Base-by-base conservation (phyloP, 768 basidiomycete genomes). In the Boletales sp. region DNA sequence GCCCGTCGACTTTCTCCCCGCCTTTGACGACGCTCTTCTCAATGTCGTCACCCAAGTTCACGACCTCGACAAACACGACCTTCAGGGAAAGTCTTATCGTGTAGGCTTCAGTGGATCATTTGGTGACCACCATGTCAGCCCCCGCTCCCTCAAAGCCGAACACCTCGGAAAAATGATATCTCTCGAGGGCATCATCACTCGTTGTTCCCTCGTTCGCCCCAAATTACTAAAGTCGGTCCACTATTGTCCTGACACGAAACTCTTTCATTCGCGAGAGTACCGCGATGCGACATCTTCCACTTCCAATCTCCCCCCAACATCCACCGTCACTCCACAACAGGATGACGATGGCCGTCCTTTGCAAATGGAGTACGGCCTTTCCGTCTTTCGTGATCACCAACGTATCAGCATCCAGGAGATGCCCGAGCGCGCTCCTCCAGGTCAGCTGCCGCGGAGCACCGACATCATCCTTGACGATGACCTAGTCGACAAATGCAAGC, bases 211-310 rank as follows among this genome's bases (percentile, higher is more conserved):
- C 50, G 95, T 98, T 47, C 87, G 97, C 30, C 97, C 97, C 14
- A 99, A 99, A 74, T 95, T 99, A 91, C 80, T 97, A 64, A 89
- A 87, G 66, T 97, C 97, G 11, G 82, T 97, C 40, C 97, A 99
- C 65, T 99, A 87, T 71, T 95, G 93, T 64, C 85, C 87, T n/a
- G 83, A 84, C 48, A 95, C 93, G 15, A 74, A 76, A 45, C 76
- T 80, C 35, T 97, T 94, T 73, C 87, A 94, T 69, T 76, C 83
- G 40, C 85, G 92, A 54, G 81, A 90, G 57, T 99, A 99, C 68
- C 91, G 91, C 58, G 97, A 99, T 71, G 87, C 87, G 37, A 90
- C 92, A 5, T 86, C 88, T 29, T 84, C 91, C 47, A 87, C 86
- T 13, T 88, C 91, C 29, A 89, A 87, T 57, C 80, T 84, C 14